These are phyloP conservation scores for Rhodotorula mucilaginosa DNA, from an alignment of 1,284 basidiomycete species.

Conservation along the genomic window DNA sequence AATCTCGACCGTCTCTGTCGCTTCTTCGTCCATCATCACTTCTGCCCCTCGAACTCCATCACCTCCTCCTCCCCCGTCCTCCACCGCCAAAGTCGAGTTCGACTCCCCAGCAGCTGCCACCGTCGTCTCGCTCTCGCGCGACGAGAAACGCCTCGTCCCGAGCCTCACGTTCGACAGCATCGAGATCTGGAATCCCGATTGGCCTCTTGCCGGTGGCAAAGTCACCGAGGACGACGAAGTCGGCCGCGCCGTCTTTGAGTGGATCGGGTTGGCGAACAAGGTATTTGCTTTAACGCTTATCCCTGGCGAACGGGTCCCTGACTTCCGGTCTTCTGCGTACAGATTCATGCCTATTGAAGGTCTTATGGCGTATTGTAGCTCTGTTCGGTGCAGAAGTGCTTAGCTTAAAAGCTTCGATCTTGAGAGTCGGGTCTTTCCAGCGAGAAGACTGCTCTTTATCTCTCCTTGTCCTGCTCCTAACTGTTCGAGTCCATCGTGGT, in stretches of 20 bases:
- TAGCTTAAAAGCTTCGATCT: too few species aligned
- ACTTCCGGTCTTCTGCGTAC: neutral
- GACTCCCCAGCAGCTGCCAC: conserved; percentile 45
- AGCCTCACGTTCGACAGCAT: conserved; percentile 61
- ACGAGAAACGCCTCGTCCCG: conserved; percentile 45
- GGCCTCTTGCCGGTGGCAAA: conserved; percentile 53
- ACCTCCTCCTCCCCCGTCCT: conserved; percentile 33
- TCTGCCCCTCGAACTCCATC: conserved; percentile 27
- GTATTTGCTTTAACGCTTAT: conserved; percentile 13
- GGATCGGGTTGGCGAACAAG: conserved; percentile 41
- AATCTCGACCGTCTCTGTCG: conserved; percentile 17
- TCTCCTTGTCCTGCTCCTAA: too few species aligned
- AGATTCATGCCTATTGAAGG: conserved; percentile 20
- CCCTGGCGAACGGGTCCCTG: too few species aligned
- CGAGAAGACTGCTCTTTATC: too few species aligned
- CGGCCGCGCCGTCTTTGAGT: conserved; percentile 62
- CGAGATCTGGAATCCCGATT: conserved; percentile 68
- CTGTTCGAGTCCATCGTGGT: too few species aligned
- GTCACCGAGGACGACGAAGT: conserved; percentile 69
- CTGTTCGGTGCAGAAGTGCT: too few species aligned
- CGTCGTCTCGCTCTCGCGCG: neutral
- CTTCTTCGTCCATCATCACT: conserved; percentile 15
- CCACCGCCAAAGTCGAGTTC: neutral
- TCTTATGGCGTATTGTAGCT: too few species aligned
- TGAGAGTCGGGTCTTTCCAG: too few species aligned